A percentile compares a stretch with the other conserved stretches of the same genome.
These are phyloP conservation scores for Macaranga tanarius DNA, from an alignment of 441 rosid species.

Conservation along the genomic window DNA sequence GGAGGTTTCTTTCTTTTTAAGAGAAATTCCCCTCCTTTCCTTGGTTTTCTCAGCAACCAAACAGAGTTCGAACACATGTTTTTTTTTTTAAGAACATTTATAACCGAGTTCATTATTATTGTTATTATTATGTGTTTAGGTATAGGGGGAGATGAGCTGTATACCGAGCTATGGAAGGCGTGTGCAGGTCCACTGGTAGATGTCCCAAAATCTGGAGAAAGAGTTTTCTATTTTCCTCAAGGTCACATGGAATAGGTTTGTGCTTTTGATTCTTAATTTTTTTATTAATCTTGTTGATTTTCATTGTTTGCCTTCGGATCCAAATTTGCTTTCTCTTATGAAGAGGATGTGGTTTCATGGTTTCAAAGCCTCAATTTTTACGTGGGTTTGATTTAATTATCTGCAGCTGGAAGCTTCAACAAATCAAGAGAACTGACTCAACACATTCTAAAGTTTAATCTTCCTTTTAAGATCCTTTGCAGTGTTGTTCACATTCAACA, in stretches of 20 bases:
- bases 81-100: no score
- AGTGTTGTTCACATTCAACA: conserved; percentile 58
- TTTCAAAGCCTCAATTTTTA: no score
- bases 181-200: conserved; percentile 86
- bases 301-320: no score
- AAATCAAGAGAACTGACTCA: conserved; percentile 68
- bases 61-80: no score
- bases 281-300: no score
- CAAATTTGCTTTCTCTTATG: no score
- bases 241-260: no score
- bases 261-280: no score
- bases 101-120: background rate
- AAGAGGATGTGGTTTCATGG: no score
- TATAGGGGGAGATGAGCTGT: conserved; percentile 40
- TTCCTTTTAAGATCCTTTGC: conserved; percentile 82
- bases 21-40: conserved; percentile 8
- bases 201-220: conserved; percentile 54
- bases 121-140: conserved; percentile 13
- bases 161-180: no score
- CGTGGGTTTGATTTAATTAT: no score
- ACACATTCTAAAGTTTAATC: conserved; percentile 56
- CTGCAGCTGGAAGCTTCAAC: conserved; percentile 74
- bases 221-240: no score
- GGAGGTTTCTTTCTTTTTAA: conserved; percentile 12
- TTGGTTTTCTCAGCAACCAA: conserved; percentile 28